These are phyloP conservation scores for Neurospora intermedia DNA, from an alignment of 495 filamentous ascomycete genomes.

Conservation along the genomic window DNA sequence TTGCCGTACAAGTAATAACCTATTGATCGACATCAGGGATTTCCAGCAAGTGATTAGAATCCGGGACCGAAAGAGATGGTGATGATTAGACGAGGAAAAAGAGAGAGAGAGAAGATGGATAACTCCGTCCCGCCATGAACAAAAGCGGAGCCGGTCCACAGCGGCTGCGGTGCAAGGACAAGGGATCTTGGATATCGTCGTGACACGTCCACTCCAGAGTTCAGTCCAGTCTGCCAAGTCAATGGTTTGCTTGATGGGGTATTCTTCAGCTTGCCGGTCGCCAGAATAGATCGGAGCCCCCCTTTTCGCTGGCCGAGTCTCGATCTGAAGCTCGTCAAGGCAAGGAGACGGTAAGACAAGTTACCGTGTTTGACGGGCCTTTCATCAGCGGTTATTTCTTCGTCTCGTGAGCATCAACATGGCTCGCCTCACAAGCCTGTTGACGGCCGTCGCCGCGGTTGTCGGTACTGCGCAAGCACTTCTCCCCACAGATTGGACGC, in stretches of 20 bases:
- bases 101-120: background rate
- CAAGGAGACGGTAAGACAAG: background rate
- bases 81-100: background rate
- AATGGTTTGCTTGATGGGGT: background rate
- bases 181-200: background rate
- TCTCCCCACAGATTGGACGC: background rate
- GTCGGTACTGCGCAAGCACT: background rate
- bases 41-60: no score
- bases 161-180: background rate
- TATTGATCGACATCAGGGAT: no score
- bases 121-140: background rate
- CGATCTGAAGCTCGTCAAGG: background rate
- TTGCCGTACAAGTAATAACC: no score
- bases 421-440: background rate
- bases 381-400: background rate
- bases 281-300: background rate
- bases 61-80: background rate
- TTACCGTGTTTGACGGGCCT: background rate
- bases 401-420: background rate
- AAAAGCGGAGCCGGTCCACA: background rate
- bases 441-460: background rate
- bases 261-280: background rate
- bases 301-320: background rate
- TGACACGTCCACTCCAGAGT: background rate
- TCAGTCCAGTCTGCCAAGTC: background rate